A percentile compares a stretch with the other conserved stretches of the same genome.
Conservation (phyloP, 306 rosid genomes). For the Senna siamea region DNA sequence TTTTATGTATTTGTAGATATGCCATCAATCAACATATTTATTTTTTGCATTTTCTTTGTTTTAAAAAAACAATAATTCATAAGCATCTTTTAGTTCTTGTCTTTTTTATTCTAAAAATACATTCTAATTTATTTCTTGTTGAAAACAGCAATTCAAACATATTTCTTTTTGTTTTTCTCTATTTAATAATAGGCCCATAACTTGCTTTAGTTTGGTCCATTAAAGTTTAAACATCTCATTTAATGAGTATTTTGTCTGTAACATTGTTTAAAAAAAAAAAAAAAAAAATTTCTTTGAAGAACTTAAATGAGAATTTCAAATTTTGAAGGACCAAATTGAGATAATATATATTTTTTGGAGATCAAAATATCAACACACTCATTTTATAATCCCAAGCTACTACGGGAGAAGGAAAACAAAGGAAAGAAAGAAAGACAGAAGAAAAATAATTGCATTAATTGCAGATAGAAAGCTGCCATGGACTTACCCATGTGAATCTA, state of each 20-base stretch:
- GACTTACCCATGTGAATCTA: conserved; percentile 27
- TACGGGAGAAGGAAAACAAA: too few species aligned
- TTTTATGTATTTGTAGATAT: too few species aligned
- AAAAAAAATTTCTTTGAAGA: background rate
- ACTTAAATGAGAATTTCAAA: background rate
- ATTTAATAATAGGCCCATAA: too few species aligned
- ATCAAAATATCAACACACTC: background rate
- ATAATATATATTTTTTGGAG: background rate
- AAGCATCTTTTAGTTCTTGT: too few species aligned
- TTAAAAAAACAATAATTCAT: too few species aligned
- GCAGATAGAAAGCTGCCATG: background rate
- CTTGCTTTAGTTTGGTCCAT: background rate
- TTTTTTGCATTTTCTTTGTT: too few species aligned
- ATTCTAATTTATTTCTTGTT: too few species aligned
- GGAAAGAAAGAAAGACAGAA: background rate
- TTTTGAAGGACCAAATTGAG: background rate
- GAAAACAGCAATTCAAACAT: too few species aligned
- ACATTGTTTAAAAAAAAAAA: background rate
- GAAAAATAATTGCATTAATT: background rate
- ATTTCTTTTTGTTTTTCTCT: too few species aligned
- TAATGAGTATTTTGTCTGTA: background rate
- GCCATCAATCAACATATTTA: too few species aligned
- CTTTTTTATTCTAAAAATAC: too few species aligned
- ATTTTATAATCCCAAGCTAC: background rate
- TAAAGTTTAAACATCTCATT: background rate